Conservation (phyloP, 441 rosid genomes). For the Bruguiera hainesii region DNA sequence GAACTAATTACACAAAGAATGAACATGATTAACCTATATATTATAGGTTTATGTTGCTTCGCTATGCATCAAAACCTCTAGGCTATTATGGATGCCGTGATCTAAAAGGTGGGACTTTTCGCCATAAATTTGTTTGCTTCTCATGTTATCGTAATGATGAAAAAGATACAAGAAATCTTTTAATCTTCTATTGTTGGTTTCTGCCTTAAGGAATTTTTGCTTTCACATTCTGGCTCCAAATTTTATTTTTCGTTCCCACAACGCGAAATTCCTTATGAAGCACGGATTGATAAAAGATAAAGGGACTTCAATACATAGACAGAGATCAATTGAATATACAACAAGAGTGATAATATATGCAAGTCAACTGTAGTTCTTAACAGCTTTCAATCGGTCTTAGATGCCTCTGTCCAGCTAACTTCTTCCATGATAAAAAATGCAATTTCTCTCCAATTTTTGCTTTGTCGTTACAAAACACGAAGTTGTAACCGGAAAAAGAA, state of each 20-base stretch:
- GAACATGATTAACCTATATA: too few relatives aligned
- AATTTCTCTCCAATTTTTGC: neutral
- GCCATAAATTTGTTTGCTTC: neutral
- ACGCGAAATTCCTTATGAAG: neutral
- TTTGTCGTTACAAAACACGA: neutral
- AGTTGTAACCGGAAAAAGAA: neutral
- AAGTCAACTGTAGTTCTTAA: too few relatives aligned
- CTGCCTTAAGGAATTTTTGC: neutral
- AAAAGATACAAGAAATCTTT: neutral
- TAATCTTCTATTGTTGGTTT: too few relatives aligned
- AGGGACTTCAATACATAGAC: too few relatives aligned
- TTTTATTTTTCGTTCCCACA: neutral
- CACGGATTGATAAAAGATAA: too few relatives aligned
- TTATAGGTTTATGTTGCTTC: neutral
- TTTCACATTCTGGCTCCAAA: constrained; percentile 1
- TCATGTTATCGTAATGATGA: neutral
- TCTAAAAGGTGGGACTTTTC: neutral
- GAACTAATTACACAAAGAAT: too few relatives aligned
- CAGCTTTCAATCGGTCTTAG: too few relatives aligned
- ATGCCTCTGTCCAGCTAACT: too few relatives aligned
- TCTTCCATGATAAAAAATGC: too few relatives aligned
- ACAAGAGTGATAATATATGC: too few relatives aligned
- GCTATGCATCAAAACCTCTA: neutral
- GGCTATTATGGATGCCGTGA: constrained; percentile 2
- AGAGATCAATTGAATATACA: too few relatives aligned